A percentile compares a stretch with the other conserved stretches of the same genome.
Conservation (phyloP, 768 basidiomycete species). For the Cystoderma amianthinum region DNA sequence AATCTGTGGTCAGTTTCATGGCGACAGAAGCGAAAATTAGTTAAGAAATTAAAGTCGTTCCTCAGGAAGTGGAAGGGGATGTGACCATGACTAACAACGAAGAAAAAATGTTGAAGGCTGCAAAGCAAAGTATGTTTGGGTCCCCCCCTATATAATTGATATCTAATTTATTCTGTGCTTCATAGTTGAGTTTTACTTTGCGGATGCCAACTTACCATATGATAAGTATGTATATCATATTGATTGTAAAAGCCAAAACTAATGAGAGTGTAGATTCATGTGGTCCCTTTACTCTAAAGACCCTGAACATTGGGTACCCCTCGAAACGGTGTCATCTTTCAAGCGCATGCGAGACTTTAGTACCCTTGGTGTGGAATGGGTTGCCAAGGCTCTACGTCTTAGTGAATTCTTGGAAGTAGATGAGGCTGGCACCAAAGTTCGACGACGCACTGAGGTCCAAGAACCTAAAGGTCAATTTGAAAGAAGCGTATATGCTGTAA, state of each 20-base stretch:
- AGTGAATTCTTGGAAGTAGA: constrained; percentile 65
- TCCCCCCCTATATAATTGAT: not conserved
- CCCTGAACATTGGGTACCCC: constrained; percentile 84
- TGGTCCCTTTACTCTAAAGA: constrained; percentile 84
- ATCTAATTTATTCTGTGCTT: constrained; percentile 1
- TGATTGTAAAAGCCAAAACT: not conserved
- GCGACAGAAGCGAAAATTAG: too few relatives aligned
- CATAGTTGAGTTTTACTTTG: constrained; percentile 95
- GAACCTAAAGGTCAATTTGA: constrained; percentile 76
- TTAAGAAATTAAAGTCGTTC: too few relatives aligned
- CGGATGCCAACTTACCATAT: constrained; percentile 91
- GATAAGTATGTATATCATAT: constrained; percentile 54
- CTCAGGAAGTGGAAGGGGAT: too few relatives aligned
- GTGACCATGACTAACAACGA: too few relatives aligned
- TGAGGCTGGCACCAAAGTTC: constrained; percentile 63
- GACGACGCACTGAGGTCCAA: constrained; percentile 68
- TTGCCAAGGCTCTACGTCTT: constrained; percentile 57
- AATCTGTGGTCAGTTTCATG: too few relatives aligned
- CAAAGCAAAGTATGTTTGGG: constrained; percentile 43
- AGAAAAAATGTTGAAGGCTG: constrained; percentile 39
- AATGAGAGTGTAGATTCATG: constrained; percentile 66
- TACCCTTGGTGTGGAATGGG: constrained; percentile 56
- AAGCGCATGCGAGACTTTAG: constrained; percentile 84
- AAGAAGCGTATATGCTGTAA: constrained; percentile 82
- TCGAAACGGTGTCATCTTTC: constrained; percentile 85